Conservation (phyloP, 2,329 filamentous ascomycete genomes). For the Hymenoscyphus occultus region DNA sequence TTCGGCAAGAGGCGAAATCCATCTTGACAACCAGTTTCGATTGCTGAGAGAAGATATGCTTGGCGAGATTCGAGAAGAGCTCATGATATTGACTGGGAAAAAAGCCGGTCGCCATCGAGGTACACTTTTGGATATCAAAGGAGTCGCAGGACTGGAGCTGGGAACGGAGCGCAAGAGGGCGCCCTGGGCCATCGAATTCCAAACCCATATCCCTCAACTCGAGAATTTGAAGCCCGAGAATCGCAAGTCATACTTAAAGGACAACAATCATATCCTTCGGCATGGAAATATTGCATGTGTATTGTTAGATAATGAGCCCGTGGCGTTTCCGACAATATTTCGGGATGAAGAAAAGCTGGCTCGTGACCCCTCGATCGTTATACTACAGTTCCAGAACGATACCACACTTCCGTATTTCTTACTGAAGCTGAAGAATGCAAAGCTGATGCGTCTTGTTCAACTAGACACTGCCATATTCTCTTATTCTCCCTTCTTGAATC, state of each 20-base stretch:
- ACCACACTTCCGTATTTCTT: conserved; percentile 48
- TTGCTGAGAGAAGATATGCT: conserved; percentile 70
- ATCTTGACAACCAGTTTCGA: conserved; percentile 71
- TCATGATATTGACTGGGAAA: conserved; percentile 49
- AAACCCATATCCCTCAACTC: conserved; percentile 46
- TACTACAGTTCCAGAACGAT: conserved; percentile 50
- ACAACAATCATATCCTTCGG: conserved; percentile 51
- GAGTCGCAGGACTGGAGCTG: conserved; percentile 37
- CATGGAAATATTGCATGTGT: conserved; percentile 62
- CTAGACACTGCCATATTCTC: conserved; percentile 67
- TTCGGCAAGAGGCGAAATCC: conserved; percentile 42
- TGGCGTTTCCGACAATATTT: conserved; percentile 59
- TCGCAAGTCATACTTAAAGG: conserved; percentile 45
- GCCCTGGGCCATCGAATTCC: conserved; percentile 43
- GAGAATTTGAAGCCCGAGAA: conserved; percentile 28
- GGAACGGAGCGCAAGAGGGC: not conserved
- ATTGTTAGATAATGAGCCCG: conserved; percentile 47
- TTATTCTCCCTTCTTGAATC: conserved; percentile 62
- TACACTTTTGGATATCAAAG: conserved; percentile 41
- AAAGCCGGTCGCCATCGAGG: conserved; percentile 45
- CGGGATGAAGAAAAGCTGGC: conserved; percentile 48
- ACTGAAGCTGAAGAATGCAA: conserved; percentile 39
- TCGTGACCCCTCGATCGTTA: conserved; percentile 44
- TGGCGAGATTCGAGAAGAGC: conserved; percentile 60
- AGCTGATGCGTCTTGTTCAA: conserved; percentile 49